Percentiles rank a stretch among this genome's conserved stretches.
Evolutionary conservation across 192 early-diverging fungal genomes (phyloP).

Genomic region (Endogone sp.): DNA sequence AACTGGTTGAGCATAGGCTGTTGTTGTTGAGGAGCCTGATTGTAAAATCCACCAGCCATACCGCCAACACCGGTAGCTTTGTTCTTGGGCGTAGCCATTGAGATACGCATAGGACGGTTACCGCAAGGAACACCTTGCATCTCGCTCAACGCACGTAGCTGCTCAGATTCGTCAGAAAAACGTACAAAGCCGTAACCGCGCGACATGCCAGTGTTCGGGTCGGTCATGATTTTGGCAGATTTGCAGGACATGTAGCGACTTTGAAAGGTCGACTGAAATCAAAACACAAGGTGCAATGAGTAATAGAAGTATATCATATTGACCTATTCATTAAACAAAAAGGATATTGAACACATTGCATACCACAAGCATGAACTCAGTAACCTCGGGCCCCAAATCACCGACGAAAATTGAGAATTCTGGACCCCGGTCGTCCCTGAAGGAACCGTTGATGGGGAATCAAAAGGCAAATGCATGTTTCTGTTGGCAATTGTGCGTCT

Average conservation of each 20-base stretch:
- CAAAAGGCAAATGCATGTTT: not conserved
- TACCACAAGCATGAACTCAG: conserved; percentile 78
- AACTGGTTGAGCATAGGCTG: conserved; percentile 27
- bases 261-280: conserved; percentile 71
- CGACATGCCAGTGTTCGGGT: conserved; percentile 75
- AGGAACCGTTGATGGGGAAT: conserved; percentile 6
- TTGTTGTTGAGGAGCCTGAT: conserved; percentile 23
- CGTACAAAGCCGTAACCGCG: conserved; percentile 96
- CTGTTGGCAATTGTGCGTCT: not conserved
- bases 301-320: not conserved
- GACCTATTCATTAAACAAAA: not conserved
- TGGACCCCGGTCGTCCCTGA: conserved; percentile 59
- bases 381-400: conserved; percentile 88
- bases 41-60: conserved; percentile 52
- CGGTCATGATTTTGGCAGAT: conserved; percentile 92
- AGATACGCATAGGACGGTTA: conserved; percentile 87
- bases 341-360: conserved; percentile 16
- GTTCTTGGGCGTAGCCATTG: conserved; percentile 87
- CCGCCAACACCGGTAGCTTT: conserved; percentile 80
- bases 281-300: conserved; percentile 2
- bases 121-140: conserved; percentile 86
- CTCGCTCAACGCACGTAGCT: conserved; percentile 81
- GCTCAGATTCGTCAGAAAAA: conserved; percentile 83
- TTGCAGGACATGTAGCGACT: conserved; percentile 80
- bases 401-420: conserved; percentile 97